These are phyloP conservation scores for Tricholoma matsutake DNA, from an alignment of 768 basidiomycete species.

Conservation along the genomic window DNA sequence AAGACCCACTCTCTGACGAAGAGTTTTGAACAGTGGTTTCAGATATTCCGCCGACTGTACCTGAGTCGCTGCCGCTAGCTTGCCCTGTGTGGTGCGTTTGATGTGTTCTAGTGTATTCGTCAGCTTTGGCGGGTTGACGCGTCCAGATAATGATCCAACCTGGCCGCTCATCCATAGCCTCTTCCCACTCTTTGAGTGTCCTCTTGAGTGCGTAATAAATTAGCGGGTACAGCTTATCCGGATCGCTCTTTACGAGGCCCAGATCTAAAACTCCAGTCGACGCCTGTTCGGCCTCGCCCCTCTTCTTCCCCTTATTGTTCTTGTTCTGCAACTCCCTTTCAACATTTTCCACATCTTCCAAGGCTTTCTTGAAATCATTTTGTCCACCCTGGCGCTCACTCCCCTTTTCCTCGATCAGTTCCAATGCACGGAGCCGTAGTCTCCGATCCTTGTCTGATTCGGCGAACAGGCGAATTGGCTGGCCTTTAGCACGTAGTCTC, in stretches of 20 bases:
- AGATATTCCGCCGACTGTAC: conserved; percentile 95
- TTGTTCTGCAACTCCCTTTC: conserved; percentile 64
- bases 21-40: conserved; percentile 90
- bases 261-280: conserved; percentile 71
- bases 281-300: conserved; percentile 55
- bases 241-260: conserved; percentile 79
- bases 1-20: conserved; percentile 79
- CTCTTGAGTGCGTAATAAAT: conserved; percentile 96
- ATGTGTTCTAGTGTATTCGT: conserved; percentile 56
- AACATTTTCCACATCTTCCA: conserved; percentile 84
- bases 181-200: conserved; percentile 93
- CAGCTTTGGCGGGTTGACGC: conserved; percentile 1
- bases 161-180: conserved; percentile 90
- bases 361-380: conserved; percentile 90
- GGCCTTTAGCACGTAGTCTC: conserved; percentile 85
- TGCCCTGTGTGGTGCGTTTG: conserved; percentile 88
- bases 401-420: conserved; percentile 91
- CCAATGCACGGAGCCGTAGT: conserved; percentile 85
- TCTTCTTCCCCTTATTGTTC: conserved; percentile 59
- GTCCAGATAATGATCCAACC: conserved; percentile 43
- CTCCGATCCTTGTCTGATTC: conserved; percentile 94
- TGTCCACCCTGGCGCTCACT: conserved; percentile 78
- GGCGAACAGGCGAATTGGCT: conserved; percentile 92
- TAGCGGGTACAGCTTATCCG: conserved; percentile 92
- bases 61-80: conserved; percentile 91